Conservation (phyloP, 2,329 filamentous ascomycete genomes). For the Pseudomassariella vexata region DNA sequence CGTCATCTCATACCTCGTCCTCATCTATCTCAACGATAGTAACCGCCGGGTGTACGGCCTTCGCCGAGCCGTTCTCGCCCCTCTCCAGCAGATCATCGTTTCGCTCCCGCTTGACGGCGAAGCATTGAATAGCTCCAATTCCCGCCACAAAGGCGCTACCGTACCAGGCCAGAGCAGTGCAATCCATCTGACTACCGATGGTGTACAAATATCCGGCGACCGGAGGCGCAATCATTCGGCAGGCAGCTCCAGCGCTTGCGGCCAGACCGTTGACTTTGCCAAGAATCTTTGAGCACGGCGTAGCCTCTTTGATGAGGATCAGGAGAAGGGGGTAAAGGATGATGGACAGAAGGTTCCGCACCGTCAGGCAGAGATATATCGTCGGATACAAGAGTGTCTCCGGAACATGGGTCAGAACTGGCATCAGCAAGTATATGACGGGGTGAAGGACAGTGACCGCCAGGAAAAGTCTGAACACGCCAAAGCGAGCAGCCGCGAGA, state of each 20-base stretch:
- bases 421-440: constrained; percentile 54
- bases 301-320: constrained; percentile 63
- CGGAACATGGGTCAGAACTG: constrained; percentile 51
- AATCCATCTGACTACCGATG: constrained; percentile 51
- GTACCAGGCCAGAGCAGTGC: constrained; percentile 59
- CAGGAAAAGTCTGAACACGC: constrained; percentile 55
- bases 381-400: constrained; percentile 43
- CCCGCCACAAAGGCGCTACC: constrained; percentile 51
- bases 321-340: constrained; percentile 61
- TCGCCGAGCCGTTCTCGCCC: constrained; percentile 3
- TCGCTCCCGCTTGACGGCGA: constrained; percentile 37
- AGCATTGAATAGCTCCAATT: constrained; percentile 55
- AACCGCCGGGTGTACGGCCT: constrained; percentile 6
- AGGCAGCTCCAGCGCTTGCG: constrained; percentile 60
- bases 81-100: constrained; percentile 12
- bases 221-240: constrained; percentile 62
- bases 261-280: constrained; percentile 63
- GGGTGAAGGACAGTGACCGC: constrained; percentile 55
- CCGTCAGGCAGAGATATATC: constrained; percentile 51
- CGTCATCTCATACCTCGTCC: no score
- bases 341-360: constrained; percentile 58
- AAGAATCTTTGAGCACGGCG: constrained; percentile 47
- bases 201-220: constrained; percentile 59
- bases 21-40: constrained; percentile 11
- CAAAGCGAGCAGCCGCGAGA: constrained; percentile 49